Evolutionary conservation across 2,329 filamentous ascomycete species (phyloP).

Genomic region (Beauveria bassiana): DNA sequence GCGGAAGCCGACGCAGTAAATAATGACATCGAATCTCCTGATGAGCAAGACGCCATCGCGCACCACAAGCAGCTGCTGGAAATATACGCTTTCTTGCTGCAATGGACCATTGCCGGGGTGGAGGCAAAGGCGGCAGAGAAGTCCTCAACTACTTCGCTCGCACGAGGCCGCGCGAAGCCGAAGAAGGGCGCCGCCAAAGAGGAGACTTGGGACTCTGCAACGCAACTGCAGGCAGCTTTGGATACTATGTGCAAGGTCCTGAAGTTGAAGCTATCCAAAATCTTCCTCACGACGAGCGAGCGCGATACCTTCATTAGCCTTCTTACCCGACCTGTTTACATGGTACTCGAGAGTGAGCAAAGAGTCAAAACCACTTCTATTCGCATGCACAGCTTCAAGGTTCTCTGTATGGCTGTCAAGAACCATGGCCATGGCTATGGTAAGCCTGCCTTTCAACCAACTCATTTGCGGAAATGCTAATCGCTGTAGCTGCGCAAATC

Average conservation of each 20-base stretch:
- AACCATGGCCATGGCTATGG: slow-evolving; percentile 96
- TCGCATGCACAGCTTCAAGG: slow-evolving; percentile 95
- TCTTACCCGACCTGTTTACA: slow-evolving; percentile 86
- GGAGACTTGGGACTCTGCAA: slow-evolving; percentile 77
- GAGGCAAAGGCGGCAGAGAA: slow-evolving; percentile 93
- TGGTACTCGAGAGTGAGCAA: slow-evolving; percentile 89
- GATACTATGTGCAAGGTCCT: slow-evolving; percentile 95
- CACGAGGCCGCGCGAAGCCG: slow-evolving; percentile 64
- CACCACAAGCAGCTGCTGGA: slow-evolving; percentile 90
- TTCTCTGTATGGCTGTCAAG: slow-evolving; percentile 92
- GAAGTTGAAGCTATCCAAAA: slow-evolving; percentile 82
- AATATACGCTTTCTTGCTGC: slow-evolving; percentile 86
- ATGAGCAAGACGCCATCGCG: slow-evolving; percentile 79
- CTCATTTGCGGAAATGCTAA: slow-evolving; percentile 20
- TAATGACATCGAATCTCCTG: slow-evolving; percentile 73
- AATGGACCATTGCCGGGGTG: slow-evolving; percentile 93
- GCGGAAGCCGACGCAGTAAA: slow-evolving; percentile 80
- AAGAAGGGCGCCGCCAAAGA: slow-evolving; percentile 77
- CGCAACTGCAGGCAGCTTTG: slow-evolving; percentile 79
- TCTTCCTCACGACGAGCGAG: slow-evolving; percentile 94
- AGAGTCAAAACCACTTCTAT: slow-evolving; percentile 83
- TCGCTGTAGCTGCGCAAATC: slow-evolving; percentile 74
- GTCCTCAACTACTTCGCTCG: slow-evolving; percentile 58
- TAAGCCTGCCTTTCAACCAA: slow-evolving; percentile 31
- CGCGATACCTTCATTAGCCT: slow-evolving; percentile 90